Evolutionary conservation across 129 eudicot genomes (phyloP).

Genomic region (Tagetes erecta): DNA sequence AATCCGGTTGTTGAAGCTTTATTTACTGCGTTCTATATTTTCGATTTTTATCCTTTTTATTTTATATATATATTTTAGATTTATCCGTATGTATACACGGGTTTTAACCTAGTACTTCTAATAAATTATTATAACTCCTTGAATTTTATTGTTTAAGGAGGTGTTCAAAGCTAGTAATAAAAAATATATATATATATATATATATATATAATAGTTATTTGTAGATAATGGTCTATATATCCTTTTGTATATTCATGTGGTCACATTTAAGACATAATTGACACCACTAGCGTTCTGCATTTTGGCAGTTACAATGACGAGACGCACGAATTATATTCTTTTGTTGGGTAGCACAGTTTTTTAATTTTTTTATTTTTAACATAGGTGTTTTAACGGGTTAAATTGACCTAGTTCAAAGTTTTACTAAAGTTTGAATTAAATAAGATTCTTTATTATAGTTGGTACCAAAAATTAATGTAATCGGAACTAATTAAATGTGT

Average conservation of each 20-base stretch:
- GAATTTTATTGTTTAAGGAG: no score
- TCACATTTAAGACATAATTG: neutral
- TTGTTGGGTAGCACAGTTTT: neutral
- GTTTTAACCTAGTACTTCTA: no score
- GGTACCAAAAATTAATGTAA: neutral
- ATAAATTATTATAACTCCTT: no score
- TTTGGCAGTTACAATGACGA: conserved; percentile 1
- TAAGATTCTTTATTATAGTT: neutral
- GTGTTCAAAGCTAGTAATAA: neutral
- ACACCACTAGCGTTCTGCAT: neutral
- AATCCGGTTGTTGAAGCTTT: no score
- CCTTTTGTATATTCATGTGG: neutral
- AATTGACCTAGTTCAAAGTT: neutral
- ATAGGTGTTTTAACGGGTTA: neutral
- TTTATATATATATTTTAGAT: no score
- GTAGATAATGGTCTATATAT: neutral
- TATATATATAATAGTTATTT: neutral
- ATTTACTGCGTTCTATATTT: no score
- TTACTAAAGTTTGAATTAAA: neutral
- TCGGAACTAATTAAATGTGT: neutral
- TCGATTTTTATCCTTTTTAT: no score
- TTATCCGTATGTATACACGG: no score
- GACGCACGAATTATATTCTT: neutral
- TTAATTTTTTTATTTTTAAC: neutral
- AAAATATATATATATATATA: neutral